Percentiles rank a stretch among this genome's conserved stretches.
Conservation (phyloP, 1,284 basidiomycete species). For the Cystobasidium slooffiae region DNA sequence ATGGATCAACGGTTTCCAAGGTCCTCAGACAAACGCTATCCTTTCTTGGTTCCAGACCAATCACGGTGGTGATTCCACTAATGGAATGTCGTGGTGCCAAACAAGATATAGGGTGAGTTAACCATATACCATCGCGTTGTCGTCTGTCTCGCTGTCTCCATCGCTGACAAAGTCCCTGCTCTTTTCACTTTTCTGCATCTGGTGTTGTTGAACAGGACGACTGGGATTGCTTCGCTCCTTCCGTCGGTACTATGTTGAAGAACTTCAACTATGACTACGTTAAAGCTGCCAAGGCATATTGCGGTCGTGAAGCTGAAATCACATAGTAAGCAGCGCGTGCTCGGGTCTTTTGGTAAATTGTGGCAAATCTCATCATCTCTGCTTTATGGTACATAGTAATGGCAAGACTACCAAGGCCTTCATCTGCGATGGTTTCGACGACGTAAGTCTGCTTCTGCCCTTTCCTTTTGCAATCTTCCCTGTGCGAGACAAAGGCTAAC, state of each 20-base stretch:
- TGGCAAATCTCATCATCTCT: background rate
- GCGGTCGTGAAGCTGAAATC: constrained; percentile 44
- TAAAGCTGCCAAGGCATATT: constrained; percentile 44
- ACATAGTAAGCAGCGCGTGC: constrained; percentile 2
- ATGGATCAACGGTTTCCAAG: constrained; percentile 25
- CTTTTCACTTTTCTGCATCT: too few relatives aligned
- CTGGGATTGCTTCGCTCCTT: constrained; percentile 44
- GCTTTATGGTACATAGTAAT: constrained; percentile 8
- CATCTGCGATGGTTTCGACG: constrained; percentile 42
- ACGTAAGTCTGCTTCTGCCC: too few relatives aligned
- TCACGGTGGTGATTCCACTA: constrained; percentile 25
- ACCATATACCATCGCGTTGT: too few relatives aligned
- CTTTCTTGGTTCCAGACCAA: constrained; percentile 41
- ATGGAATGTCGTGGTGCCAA: constrained; percentile 38
- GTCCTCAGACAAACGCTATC: constrained; percentile 13
- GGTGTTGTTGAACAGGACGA: constrained; percentile 40
- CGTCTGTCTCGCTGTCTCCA: too few relatives aligned
- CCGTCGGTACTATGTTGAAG: constrained; percentile 25
- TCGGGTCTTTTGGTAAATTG: background rate
- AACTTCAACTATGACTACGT: constrained; percentile 40
- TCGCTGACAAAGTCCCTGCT: too few relatives aligned
- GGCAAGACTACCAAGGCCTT: constrained; percentile 28
- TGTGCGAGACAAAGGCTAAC: too few relatives aligned
- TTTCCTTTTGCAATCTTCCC: too few relatives aligned
- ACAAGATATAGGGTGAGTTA: constrained; percentile 30